Evolutionary conservation across 108 stramenopile genomes (phyloP), one percentile per base, ranked within the genome.

Genomic region (Bacterosira constricta): DNA sequence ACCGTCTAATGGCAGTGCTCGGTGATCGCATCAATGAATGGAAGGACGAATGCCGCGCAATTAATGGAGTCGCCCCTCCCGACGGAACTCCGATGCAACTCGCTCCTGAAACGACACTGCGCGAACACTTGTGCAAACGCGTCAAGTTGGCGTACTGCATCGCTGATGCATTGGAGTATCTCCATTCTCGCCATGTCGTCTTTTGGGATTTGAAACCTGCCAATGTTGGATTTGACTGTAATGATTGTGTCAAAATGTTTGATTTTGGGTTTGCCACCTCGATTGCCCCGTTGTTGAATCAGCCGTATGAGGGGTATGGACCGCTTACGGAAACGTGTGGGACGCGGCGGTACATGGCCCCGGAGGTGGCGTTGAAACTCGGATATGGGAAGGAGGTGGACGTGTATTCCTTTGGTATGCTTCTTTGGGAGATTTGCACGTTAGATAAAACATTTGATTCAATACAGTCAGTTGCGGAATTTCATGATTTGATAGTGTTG

Each of bases 181-280:
- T 94, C 12, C 93, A 94, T 67, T 66, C 77, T 30, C 75, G 73
- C 36, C 58, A 83, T 23, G 83, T 94, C 47, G 72, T 94, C 21
- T 88, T 86, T 75, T 71, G 93, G 17, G 93, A 94, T 59, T 60
- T 94, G 53, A 94, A 94, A 30, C 74, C 69, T 4, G 77, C 85
- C 71, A 93, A 93, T 59, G 75, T 93, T 68, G 92, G 92, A 20
- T 86, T 94, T 51, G 81, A 78, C 46, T 51, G 60, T 17, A 66
- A 87, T 49, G 77, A 68, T 31, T 63, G 62, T 12, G 76, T 90
- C 26, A 83, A 89, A 64, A 64, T 94, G 21, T 91, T 91, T 82
- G 93, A 94, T 64, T 94, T 94, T 64, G 93, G 93, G 1, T 79
- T 94, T 41, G 78, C 78, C 31, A 75, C 66, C 1, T 53, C 58